A percentile compares a stretch with the other conserved stretches of the same genome.
Conservation (phyloP, 139 green algal species). For the Picochlorum sp. region DNA sequence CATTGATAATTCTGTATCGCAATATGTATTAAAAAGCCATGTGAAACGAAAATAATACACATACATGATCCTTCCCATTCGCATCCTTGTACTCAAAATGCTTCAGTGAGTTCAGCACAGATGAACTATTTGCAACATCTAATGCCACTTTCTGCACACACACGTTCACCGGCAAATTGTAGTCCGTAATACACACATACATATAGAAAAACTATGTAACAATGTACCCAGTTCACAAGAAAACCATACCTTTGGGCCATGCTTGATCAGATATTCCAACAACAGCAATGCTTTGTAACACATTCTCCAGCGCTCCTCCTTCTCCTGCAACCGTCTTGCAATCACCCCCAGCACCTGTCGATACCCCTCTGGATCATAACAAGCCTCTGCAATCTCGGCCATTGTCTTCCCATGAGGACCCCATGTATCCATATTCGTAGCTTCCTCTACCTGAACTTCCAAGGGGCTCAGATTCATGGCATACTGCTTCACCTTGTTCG, state of each 20-base stretch:
- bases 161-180: not conserved
- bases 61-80: conserved; percentile 55
- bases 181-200: no score
- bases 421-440: conserved; percentile 84
- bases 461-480: conserved; percentile 60
- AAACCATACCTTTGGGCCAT: conserved; percentile 52
- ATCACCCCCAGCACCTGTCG: conserved; percentile 76
- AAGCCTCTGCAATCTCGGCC: conserved; percentile 72
- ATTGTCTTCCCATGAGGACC: conserved; percentile 75
- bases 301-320: conserved; percentile 78
- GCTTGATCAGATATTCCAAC: conserved; percentile 78
- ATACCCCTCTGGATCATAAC: conserved; percentile 65
- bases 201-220: no score
- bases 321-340: conserved; percentile 59
- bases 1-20: conserved; percentile 14
- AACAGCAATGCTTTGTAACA: conserved; percentile 89
- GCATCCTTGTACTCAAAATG: conserved; percentile 80
- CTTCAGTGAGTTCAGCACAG: conserved; percentile 58
- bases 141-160: conserved; percentile 44
- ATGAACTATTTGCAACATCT: conserved; percentile 47
- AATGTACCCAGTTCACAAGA: no score
- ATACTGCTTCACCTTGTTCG: conserved; percentile 53
- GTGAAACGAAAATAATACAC: not conserved
- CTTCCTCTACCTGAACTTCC: conserved; percentile 75
- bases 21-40: not conserved